Percentiles rank a stretch among this genome's conserved stretches.
Evolutionary conservation across 2,329 filamentous ascomycete genomes (phyloP).

Genomic region (Penicillium sp.): DNA sequence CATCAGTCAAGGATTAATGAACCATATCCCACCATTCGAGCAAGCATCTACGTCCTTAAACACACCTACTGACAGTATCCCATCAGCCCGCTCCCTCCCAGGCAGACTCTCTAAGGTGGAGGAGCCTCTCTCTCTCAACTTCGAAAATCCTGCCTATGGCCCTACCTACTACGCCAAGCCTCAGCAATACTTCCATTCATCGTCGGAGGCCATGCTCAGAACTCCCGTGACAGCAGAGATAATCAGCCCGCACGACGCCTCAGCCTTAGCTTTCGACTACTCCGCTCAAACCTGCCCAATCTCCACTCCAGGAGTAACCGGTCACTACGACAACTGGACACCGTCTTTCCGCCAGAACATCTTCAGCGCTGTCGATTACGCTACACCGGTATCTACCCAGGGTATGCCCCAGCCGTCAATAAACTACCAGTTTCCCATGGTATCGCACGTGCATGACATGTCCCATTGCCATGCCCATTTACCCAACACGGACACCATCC

Average conservation of each 20-base stretch:
- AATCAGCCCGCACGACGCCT: constrained; percentile 30
- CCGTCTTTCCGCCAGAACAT: constrained; percentile 33
- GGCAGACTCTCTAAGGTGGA: too few relatives aligned
- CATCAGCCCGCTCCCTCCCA: constrained; percentile 19
- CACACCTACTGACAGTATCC: too few relatives aligned
- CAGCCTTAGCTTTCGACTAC: constrained; percentile 31
- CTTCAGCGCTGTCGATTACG: constrained; percentile 33
- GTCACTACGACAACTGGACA: constrained; percentile 31
- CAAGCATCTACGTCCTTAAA: constrained; percentile 21
- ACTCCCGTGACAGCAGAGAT: constrained; percentile 25
- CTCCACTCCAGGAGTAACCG: too few relatives aligned
- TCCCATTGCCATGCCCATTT: too few relatives aligned
- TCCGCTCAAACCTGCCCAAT: too few relatives aligned
- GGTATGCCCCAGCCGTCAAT: constrained; percentile 25
- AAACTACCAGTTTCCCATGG: constrained; percentile 29
- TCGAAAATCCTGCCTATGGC: too few relatives aligned
- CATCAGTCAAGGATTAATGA: constrained; percentile 25
- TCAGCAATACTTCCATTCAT: too few relatives aligned
- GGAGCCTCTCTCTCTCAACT: too few relatives aligned
- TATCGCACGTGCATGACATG: constrained; percentile 26
- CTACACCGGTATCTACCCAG: constrained; percentile 16
- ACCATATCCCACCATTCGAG: constrained; percentile 25
- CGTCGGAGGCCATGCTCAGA: too few relatives aligned
- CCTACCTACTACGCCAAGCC: too few relatives aligned
- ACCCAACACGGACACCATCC: constrained; percentile 15